These are phyloP conservation scores for Colletotrichum lentis DNA, from an alignment of 2,329 filamentous ascomycete species.

Conservation along the genomic window DNA sequence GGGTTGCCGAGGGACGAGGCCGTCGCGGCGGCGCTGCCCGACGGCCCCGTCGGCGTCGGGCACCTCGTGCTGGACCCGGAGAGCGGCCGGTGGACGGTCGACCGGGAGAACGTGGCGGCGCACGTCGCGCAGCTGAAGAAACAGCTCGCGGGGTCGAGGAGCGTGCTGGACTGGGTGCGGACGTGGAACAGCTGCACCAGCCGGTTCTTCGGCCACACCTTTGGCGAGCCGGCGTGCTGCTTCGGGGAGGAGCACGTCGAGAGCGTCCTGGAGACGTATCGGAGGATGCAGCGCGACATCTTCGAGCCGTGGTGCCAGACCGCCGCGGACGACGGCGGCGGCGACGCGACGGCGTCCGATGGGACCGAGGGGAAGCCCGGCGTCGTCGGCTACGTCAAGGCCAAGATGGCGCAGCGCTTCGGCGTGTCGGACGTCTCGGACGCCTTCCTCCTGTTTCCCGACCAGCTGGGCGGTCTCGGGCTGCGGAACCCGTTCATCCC, in stretches of 20 bases:
- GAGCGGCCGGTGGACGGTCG: constrained; percentile 59
- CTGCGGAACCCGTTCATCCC: constrained; percentile 57
- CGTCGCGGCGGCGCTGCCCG: constrained; percentile 51
- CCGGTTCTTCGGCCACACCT: constrained; percentile 57
- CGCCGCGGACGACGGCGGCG: too few species aligned
- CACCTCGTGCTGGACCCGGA: constrained; percentile 60
- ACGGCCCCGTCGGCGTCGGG: constrained; percentile 63
- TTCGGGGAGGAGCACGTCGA: constrained; percentile 56
- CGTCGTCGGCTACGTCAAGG: constrained; percentile 45
- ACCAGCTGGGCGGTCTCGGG: constrained; percentile 56
- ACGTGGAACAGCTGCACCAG: constrained; percentile 58
- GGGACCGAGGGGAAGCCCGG: constrained; percentile 16
- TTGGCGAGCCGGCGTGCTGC: constrained; percentile 55
- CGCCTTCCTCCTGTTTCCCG: constrained; percentile 57
- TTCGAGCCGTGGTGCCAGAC: constrained; percentile 41
- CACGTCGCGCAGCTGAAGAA: constrained; percentile 63
- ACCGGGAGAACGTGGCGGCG: constrained; percentile 59
- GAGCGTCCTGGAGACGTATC: constrained; percentile 53
- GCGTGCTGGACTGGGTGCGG: constrained; percentile 51
- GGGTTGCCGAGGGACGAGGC: constrained; percentile 34
- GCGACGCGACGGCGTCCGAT: too few species aligned
- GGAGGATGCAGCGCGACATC: constrained; percentile 51
- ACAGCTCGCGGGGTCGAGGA: constrained; percentile 62
- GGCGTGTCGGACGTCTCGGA: constrained; percentile 52
- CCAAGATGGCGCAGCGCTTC: constrained; percentile 47